Conservation (phyloP, 1,284 basidiomycete species). For the Thelephora terrestris region DNA sequence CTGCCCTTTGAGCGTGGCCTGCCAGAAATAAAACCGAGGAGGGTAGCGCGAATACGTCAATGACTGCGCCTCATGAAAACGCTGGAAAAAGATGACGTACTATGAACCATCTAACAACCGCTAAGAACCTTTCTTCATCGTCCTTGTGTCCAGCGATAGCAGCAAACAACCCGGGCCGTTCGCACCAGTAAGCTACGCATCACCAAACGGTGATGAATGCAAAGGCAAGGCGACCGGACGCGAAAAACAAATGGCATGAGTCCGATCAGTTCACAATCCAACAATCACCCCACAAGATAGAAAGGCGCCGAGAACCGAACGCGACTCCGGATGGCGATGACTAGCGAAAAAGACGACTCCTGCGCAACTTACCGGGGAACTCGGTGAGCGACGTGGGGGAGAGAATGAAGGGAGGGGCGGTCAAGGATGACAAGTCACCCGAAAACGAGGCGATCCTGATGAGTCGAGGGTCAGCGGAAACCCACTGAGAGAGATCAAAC, state of each 20-base stretch:
- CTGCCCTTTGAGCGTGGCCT: conserved; percentile 89
- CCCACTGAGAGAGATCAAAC: not conserved
- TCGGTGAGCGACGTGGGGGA: conserved; percentile 81
- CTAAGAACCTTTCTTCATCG: conserved; percentile 62
- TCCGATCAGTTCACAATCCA: not conserved
- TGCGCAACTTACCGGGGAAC: conserved; percentile 60
- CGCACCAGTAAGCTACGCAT: conserved; percentile 78
- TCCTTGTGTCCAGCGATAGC: conserved; percentile 70
- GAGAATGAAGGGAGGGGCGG: conserved; percentile 90
- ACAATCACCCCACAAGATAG: not conserved
- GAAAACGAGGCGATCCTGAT: conserved; percentile 72
- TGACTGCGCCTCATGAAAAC: not conserved
- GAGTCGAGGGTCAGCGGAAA: not conserved
- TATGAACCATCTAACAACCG: conserved; percentile 88
- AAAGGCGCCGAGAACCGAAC: not conserved
- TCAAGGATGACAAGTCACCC: conserved; percentile 89
- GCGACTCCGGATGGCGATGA: too few relatives aligned
- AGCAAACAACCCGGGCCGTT: conserved; percentile 77
- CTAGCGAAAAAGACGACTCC: not conserved
- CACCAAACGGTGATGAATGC: not conserved
- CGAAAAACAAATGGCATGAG: too few relatives aligned
- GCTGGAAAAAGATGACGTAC: conserved; percentile 29
- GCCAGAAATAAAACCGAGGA: not conserved
- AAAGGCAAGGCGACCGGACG: not conserved
- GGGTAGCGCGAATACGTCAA: not conserved